phyloP scores from a whole-genome alignment of 2,329 filamentous ascomycete genomes.

The Basipetospora sp. region DNA sequence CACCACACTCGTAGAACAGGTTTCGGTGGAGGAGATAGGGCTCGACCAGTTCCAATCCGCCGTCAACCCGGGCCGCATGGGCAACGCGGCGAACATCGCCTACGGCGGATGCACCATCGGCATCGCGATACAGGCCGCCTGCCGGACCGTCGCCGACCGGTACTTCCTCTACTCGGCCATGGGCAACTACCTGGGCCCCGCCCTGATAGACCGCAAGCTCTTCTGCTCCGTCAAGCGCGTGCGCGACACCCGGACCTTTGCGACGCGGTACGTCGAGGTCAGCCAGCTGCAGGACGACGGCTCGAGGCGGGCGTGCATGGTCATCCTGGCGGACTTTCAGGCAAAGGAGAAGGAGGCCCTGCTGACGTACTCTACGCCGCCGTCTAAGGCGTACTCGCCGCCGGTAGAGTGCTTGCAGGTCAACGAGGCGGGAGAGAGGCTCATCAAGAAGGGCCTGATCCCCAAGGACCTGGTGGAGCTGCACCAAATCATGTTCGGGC shows the following conservation, averaged over 20 bases:
- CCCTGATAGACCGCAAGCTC: constrained; percentile 21
- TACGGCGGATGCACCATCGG: constrained; percentile 27
- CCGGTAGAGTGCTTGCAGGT: constrained; percentile 10
- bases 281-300: constrained; percentile 21
- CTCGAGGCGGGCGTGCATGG: constrained; percentile 19
- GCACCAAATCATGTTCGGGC: constrained; percentile 15
- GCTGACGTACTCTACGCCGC: constrained; percentile 22
- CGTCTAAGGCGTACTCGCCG: constrained; percentile 16
- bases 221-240: constrained; percentile 17
- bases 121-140: constrained; percentile 23
- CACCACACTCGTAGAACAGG: constrained; percentile 4
- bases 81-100: constrained; percentile 18
- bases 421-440: constrained; percentile 8
- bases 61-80: constrained; percentile 16
- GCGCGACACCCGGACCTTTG: constrained; percentile 28
- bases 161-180: constrained; percentile 27
- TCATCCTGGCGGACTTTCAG: constrained; percentile 29
- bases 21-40: not conserved
- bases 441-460: constrained; percentile 13
- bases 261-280: constrained; percentile 25
- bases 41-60: constrained; percentile 14
- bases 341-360: constrained; percentile 19
- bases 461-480: constrained; percentile 10
- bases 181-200: constrained; percentile 28
- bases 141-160: constrained; percentile 16